Percentiles rank a stretch among this genome's conserved stretches.
phyloP scores from a whole-genome alignment of 2,329 filamentous ascomycete species.

The Curvularia sp. region DNA sequence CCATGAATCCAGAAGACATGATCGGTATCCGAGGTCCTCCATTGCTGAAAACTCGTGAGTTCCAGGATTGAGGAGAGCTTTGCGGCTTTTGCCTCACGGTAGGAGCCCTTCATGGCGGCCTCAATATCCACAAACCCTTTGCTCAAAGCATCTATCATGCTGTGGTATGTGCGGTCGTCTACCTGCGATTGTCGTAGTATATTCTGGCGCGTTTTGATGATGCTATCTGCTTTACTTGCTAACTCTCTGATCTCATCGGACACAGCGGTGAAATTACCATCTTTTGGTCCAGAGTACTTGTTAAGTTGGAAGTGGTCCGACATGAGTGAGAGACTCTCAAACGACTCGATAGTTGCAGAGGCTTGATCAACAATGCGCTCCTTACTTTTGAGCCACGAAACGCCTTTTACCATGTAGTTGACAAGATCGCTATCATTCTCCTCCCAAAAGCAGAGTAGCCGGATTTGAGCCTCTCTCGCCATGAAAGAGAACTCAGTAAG shows the following conservation, averaged over 20 bases:
- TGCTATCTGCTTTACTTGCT: conserved; percentile 27
- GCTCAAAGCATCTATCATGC: conserved; percentile 26
- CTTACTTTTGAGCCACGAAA: conserved; percentile 23
- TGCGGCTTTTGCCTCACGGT: conserved; percentile 18
- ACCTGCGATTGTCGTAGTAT: conserved; percentile 27
- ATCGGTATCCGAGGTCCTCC: conserved; percentile 15
- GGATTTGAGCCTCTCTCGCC: conserved; percentile 27
- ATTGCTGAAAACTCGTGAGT: conserved; percentile 22
- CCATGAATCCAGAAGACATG: conserved; percentile 36
- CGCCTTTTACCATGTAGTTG: conserved; percentile 20
- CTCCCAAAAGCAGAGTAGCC: conserved; percentile 35
- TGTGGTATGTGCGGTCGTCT: conserved; percentile 26
- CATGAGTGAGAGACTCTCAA: conserved; percentile 31
- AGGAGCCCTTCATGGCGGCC: conserved; percentile 21
- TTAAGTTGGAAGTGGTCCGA: conserved; percentile 43
- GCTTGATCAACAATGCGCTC: conserved; percentile 41
- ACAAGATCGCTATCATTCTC: conserved; percentile 28
- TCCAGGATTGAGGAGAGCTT: conserved; percentile 26
- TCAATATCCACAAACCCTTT: conserved; percentile 32
- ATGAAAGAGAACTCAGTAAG: conserved; percentile 30
- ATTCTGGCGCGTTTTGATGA: conserved; percentile 33
- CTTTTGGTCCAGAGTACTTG: conserved; percentile 39
- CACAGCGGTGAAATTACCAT: conserved; percentile 38
- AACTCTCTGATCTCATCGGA: conserved; percentile 34
- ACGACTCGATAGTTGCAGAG: conserved; percentile 36